Base-by-base conservation (phyloP, 192 early-diverging fungal genomes). In the Podila epigama region DNA sequence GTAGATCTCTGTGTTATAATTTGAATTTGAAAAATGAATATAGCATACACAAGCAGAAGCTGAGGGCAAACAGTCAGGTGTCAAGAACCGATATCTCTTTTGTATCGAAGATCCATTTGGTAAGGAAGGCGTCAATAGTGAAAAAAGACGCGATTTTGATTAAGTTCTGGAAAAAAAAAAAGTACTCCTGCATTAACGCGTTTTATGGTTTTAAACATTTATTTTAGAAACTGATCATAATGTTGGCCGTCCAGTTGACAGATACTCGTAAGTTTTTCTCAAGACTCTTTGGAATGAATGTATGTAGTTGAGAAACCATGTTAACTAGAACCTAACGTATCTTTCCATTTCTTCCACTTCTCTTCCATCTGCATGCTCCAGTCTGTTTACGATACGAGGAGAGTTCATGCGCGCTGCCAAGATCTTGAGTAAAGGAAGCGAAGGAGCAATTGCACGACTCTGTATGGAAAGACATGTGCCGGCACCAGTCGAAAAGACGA, bases 381-480 rank as follows among this genome's bases (percentile, higher is more conserved):
- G 71, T 20, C 27, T 77, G 28, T 77, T 77, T n/a, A 68, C 73
- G 15, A 77, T 77, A 22, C 65, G 73, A 52, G 73, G 73, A 15
- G 73, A 77, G 56, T 77, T 77, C 51, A 77, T 77, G 73, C 39
- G 73, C 32, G 73, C 73, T 2, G 73, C 73, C 44, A 77, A 77
- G n/a, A 77, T 77, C 16, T 33, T 77, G 27, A 77, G 73, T 48
- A 77, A 54, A 51, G 68, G 64, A 27, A 61, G 73, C 0, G 73
- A 77, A 29, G 73, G 73, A 0, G 65, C 66, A 18, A 63, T 77
- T 59, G 16, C 44, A 0, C 55, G 73, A 31, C 57, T 77, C 1
- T 77, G 73, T 60, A 13, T 58, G 25, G 73, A 77, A 25, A 22
- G 66, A 42, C 65, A 77, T 60, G 61, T 64, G 2, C 54, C 40